Evolutionary conservation across 1,139 yeast species (phyloP).

Genomic region (Lizanozyma gosingica): DNA sequence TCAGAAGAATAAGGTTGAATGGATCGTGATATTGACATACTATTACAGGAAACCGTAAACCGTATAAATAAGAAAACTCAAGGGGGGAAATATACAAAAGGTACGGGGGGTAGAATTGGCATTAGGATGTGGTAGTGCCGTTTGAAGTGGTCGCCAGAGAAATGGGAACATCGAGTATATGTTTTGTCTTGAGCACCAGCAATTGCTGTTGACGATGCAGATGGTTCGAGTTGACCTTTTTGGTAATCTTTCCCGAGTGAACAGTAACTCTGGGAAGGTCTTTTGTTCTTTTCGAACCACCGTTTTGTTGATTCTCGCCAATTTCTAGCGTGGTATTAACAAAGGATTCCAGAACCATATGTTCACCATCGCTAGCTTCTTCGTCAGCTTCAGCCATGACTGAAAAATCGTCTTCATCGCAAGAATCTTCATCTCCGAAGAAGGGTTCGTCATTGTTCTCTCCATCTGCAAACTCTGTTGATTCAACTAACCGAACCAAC

Average conservation of each 20-base stretch:
- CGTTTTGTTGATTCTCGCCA: slow-evolving; percentile 4
- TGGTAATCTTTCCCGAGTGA: slow-evolving; percentile 1
- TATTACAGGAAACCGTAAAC: no score
- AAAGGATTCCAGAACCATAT: slow-evolving; percentile 7
- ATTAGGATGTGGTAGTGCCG: neutral
- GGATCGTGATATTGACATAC: no score
- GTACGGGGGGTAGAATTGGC: no score
- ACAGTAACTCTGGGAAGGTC: neutral
- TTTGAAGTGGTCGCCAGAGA: neutral
- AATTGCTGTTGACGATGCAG: neutral
- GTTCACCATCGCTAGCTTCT: slow-evolving; percentile 9
- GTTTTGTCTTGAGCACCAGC: neutral
- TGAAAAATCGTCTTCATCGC: slow-evolving; percentile 12
- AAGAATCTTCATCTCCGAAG: slow-evolving; percentile 13
- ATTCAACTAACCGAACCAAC: slow-evolving; percentile 15
- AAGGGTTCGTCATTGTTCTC: slow-evolving; percentile 8
- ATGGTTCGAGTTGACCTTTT: neutral
- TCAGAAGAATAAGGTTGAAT: no score
- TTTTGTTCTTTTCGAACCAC: slow-evolving; percentile 7
- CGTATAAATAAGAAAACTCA: no score
- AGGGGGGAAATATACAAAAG: no score
- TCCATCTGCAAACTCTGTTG: neutral
- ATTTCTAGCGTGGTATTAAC: slow-evolving; percentile 8
- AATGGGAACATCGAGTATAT: neutral
- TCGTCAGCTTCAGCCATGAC: slow-evolving; percentile 7